These are phyloP conservation scores for Calonectria crousiana DNA, from an alignment of 2,329 filamentous ascomycete genomes.

Conservation along the genomic window DNA sequence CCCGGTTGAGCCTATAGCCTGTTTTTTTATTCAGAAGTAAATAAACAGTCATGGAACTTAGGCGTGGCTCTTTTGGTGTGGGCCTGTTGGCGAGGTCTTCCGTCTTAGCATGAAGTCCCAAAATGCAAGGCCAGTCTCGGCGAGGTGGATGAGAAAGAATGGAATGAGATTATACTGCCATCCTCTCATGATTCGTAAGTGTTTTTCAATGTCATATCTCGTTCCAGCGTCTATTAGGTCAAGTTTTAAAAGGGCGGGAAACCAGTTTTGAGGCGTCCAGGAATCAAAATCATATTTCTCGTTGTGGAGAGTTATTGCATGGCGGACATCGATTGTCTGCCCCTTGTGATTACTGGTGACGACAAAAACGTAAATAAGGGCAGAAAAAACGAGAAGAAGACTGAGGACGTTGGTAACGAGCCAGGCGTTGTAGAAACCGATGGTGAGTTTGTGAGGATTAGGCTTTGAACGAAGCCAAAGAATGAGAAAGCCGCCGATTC, in stretches of 20 bases:
- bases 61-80: not conserved
- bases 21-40: no score
- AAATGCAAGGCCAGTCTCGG: conserved; percentile 39
- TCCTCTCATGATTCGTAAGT: conserved; percentile 42
- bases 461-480: conserved; percentile 37
- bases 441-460: conserved; percentile 26
- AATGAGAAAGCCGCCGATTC: conserved; percentile 40
- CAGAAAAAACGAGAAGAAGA: conserved; percentile 35
- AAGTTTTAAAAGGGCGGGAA: conserved; percentile 39
- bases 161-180: conserved; percentile 48
- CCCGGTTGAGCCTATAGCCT: no score
- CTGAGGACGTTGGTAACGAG: conserved; percentile 39
- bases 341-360: conserved; percentile 43
- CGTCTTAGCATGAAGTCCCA: conserved; percentile 36
- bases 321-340: conserved; percentile 33
- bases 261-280: conserved; percentile 47
- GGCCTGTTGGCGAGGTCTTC: not conserved
- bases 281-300: conserved; percentile 37
- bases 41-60: not conserved
- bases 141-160: conserved; percentile 43
- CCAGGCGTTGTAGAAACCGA: conserved; percentile 37
- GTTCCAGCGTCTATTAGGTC: conserved; percentile 30
- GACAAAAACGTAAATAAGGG: conserved; percentile 44
- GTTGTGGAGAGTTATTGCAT: conserved; percentile 27
- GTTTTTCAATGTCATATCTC: conserved; percentile 35